A percentile compares a stretch with the other conserved stretches of the same genome.
Conservation (phyloP, 169 alveolate species). For the Cryptosporidium ryanae region DNA sequence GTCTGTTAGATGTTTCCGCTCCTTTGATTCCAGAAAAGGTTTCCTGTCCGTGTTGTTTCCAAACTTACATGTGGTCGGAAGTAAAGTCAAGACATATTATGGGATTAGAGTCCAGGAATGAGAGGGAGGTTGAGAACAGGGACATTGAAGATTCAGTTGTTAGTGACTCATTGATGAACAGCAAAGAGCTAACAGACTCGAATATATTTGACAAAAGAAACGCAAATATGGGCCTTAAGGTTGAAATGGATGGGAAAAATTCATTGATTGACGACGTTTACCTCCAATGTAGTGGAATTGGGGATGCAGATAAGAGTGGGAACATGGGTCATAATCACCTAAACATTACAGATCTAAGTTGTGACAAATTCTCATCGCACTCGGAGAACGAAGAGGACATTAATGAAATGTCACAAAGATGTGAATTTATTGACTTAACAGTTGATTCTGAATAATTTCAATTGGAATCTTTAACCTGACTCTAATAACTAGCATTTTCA, state of each 20-base stretch:
- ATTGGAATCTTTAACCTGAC: no score
- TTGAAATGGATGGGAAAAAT: background rate
- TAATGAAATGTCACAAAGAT: constrained; percentile 47
- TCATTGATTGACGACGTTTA: background rate
- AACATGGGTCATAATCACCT: no score
- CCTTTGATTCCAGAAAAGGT: constrained; percentile 29
- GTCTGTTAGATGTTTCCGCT: background rate
- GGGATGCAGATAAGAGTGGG: no score
- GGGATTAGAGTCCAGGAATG: background rate
- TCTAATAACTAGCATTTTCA: no score
- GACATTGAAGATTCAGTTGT: background rate
- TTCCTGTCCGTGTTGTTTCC: constrained; percentile 57
- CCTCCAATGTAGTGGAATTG: no score
- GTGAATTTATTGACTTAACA: constrained; percentile 66
- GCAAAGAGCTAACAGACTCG: background rate
- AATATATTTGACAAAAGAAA: background rate
- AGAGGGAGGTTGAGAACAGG: background rate
- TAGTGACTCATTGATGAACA: background rate
- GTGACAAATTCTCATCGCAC: background rate
- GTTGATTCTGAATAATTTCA: constrained; percentile 40
- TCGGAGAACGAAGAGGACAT: constrained; percentile 9
- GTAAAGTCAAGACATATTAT: background rate
- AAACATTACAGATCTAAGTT: background rate
- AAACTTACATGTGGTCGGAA: constrained; percentile 11
- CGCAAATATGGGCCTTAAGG: background rate